phyloP scores from a whole-genome alignment of 2,329 filamentous ascomycete species.

The Arthrinium puccinioides region DNA sequence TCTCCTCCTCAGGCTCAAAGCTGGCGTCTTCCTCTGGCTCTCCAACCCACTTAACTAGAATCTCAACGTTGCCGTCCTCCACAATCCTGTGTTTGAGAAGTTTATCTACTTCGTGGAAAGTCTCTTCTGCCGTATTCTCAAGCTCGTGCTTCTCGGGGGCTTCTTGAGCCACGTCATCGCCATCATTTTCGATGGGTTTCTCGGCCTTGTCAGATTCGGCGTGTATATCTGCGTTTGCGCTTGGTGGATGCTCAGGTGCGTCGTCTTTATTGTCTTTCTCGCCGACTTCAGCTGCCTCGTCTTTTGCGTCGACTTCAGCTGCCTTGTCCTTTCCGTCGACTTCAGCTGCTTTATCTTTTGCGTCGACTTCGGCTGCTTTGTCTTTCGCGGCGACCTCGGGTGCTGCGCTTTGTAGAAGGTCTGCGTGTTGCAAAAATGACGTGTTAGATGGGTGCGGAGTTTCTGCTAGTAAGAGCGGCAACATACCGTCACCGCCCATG shows the following conservation, averaged over 20 bases:
- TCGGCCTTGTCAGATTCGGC: not conserved
- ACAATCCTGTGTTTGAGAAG: constrained; percentile 19
- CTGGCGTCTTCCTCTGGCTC: constrained; percentile 18
- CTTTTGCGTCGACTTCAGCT: not conserved
- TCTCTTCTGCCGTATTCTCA: constrained; percentile 8
- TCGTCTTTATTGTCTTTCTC: too few species aligned
- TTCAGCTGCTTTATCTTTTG: constrained; percentile 6
- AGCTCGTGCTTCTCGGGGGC: constrained; percentile 10
- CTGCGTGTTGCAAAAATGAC: constrained; percentile 2
- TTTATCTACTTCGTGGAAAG: constrained; percentile 14
- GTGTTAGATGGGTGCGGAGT: too few species aligned
- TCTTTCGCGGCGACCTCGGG: constrained; percentile 1
- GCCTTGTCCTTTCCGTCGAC: not conserved
- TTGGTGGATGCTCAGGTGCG: too few species aligned
- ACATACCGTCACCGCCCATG: constrained; percentile 13
- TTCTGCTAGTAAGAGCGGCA: not conserved
- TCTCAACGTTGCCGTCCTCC: constrained; percentile 15
- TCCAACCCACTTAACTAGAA: constrained; percentile 23
- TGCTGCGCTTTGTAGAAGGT: not conserved
- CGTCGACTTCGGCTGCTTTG: constrained; percentile 1
- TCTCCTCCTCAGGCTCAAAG: constrained; percentile 26
- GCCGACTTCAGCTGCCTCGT: too few species aligned
- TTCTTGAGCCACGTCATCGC: constrained; percentile 2
- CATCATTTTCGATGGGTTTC: constrained; percentile 1
- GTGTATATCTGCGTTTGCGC: not conserved